Evolutionary conservation across 225 moss, liverwort and hornwort genomes (phyloP).

Genomic region (Antitrichia curtipendula): DNA sequence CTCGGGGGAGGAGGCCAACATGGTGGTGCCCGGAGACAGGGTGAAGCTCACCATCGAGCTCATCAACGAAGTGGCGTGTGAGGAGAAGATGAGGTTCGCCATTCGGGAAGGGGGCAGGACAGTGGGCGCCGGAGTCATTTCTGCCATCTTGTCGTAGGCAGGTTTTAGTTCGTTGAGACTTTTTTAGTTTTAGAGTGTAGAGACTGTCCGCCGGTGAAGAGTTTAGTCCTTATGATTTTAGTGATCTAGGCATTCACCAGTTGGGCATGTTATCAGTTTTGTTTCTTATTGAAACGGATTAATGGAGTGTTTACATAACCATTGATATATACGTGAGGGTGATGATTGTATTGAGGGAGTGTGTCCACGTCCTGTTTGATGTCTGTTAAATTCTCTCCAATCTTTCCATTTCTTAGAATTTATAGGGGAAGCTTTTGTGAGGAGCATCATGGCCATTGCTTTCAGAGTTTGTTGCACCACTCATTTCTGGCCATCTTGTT

Average conservation of each 20-base stretch:
- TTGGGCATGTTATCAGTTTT: slow-evolving; percentile 4
- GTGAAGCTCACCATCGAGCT: slow-evolving; percentile 59
- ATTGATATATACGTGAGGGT: slow-evolving; percentile 33
- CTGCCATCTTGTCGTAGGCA: slow-evolving; percentile 36
- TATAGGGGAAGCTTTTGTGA: not conserved
- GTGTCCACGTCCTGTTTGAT: not conserved
- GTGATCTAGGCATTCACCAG: not conserved
- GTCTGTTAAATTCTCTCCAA: slow-evolving; percentile 3
- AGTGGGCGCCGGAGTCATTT: slow-evolving; percentile 70
- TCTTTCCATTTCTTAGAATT: not conserved
- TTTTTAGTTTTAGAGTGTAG: not conserved
- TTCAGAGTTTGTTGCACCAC: not conserved
- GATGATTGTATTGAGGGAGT: slow-evolving; percentile 10
- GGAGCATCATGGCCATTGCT: not conserved
- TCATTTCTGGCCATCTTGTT: slow-evolving; percentile 46
- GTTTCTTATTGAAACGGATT: slow-evolving; percentile 20
- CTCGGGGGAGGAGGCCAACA: slow-evolving; percentile 44
- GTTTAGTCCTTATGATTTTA: not conserved
- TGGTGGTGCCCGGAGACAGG: slow-evolving; percentile 81
- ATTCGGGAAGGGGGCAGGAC: slow-evolving; percentile 78
- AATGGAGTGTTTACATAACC: not conserved
- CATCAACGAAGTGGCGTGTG: slow-evolving; percentile 54
- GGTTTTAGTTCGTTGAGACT: not conserved
- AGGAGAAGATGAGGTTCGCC: slow-evolving; percentile 69
- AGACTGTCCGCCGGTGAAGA: not conserved